phyloP scores from a whole-genome alignment of 192 early-diverging fungal species.

The Linnemannia hyalina region DNA sequence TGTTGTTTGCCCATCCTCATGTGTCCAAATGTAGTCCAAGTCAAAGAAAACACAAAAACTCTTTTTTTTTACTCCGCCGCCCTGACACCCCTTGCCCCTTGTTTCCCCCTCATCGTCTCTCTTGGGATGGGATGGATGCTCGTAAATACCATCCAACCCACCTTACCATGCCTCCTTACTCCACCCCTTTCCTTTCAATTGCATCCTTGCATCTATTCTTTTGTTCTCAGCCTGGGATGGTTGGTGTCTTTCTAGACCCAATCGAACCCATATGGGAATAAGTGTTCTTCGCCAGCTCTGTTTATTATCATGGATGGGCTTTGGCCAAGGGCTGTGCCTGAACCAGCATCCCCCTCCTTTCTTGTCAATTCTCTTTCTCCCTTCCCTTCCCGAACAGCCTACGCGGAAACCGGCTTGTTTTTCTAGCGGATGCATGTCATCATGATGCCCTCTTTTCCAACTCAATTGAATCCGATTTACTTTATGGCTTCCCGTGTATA shows the following conservation, averaged over 20 bases:
- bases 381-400: constrained; percentile 6
- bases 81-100: not conserved
- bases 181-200: too few species aligned
- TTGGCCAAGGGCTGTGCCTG: constrained; percentile 4
- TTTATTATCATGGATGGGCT: not conserved
- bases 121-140: not conserved
- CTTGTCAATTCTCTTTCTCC: not conserved
- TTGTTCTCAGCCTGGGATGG: too few species aligned
- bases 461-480: not conserved
- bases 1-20: not conserved
- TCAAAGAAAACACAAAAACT: not conserved
- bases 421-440: not conserved
- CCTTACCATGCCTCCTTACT: not conserved
- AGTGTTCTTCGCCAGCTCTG: not conserved
- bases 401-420: not conserved
- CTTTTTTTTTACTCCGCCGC: not conserved
- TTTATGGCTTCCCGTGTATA: not conserved
- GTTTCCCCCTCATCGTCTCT: not conserved
- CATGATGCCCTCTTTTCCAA: not conserved
- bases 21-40: not conserved
- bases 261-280: not conserved
- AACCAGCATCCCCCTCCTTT: not conserved
- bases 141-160: not conserved
- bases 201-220: too few species aligned
- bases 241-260: too few species aligned